Evolutionary conservation across 2,329 filamentous ascomycete species (phyloP), one percentile per base, ranked within the genome.

Genomic region (Alternaria triticimaculans): DNA sequence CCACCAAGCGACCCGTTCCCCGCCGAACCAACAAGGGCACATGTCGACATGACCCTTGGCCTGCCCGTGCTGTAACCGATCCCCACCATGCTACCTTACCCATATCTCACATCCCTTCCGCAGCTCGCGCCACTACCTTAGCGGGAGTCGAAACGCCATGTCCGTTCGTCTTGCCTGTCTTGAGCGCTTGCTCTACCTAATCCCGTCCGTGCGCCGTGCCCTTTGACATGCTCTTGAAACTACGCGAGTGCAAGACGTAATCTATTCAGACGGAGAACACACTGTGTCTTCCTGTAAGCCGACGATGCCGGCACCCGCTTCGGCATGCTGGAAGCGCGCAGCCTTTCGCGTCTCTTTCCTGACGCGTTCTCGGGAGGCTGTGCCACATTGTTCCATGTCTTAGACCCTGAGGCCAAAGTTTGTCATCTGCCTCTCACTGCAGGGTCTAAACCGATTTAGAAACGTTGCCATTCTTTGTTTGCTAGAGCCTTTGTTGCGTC

Each of bases 21-120:
- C 71, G 71, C 67, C 65, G 67, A 74, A 60, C 74, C 72, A 69
- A 60, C 74, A 72, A 69, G 73, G 74, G 65, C 68, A 64, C 56
- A 68, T 53, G 62, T 60, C 64, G 43, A 61, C 67, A 67, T 67
- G 49, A 53, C 49, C 68, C 68, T 68, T 64, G 64, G 63, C 62
- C 58, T 72, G 75, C 69, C 75, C 72, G 72, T 76, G 73, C 71
- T 60, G 56, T 33, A 70, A 73, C 75, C 72, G 72, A 78, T 78
- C 76, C 76, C 70, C 72, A 62, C 69, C 65, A 71, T 75, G 69
- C 63, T 74, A 71, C 72, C 75, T 74, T 73, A 72, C 69, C 62
- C 53, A 69, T 72, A 75, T 77, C 74, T 73, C 70, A 73, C 76
- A 78, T 78, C 72, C 75, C 74, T 75, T 76, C 76, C 74, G 71